phyloP scores from a whole-genome alignment of 164 flowering plant genomes.

The Piper betle region DNA sequence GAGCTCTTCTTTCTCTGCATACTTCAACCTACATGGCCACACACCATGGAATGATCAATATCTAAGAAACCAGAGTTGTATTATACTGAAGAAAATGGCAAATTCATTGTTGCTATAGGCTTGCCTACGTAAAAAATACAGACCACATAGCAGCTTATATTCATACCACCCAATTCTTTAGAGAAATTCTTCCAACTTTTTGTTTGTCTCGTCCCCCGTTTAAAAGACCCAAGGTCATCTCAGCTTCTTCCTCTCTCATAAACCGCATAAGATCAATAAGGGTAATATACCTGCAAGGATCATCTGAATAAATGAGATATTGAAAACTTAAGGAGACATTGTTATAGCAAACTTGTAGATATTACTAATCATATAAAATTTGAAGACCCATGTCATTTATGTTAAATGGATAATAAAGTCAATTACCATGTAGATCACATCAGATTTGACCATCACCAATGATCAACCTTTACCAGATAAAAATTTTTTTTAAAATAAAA shows the following conservation, averaged over 20 bases:
- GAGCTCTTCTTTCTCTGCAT: constrained; percentile 51
- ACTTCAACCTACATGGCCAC: constrained; percentile 31
- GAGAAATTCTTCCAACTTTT: constrained; percentile 35
- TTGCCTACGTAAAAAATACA: too few species aligned
- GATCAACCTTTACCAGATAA: too few species aligned
- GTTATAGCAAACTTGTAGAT: neutral
- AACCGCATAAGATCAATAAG: constrained; percentile 44
- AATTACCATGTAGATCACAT: too few species aligned
- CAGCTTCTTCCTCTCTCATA: constrained; percentile 45
- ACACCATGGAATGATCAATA: neutral
- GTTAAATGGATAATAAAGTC: too few species aligned
- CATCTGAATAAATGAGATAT: too few species aligned
- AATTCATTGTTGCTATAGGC: too few species aligned
- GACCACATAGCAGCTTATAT: neutral
- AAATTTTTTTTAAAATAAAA: too few species aligned
- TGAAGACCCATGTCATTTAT: too few species aligned
- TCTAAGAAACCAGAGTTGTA: too few species aligned
- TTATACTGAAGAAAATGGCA: neutral
- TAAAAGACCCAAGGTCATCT: constrained; percentile 33
- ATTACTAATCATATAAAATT: too few species aligned
- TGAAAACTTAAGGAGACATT: neutral
- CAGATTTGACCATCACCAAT: too few species aligned
- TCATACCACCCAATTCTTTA: constrained; percentile 62
- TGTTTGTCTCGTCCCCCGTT: constrained; percentile 34
- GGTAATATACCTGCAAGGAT: constrained; percentile 25